phyloP scores from a whole-genome alignment of 2,329 filamentous ascomycete genomes.

The Colletotrichum tamarilloi region DNA sequence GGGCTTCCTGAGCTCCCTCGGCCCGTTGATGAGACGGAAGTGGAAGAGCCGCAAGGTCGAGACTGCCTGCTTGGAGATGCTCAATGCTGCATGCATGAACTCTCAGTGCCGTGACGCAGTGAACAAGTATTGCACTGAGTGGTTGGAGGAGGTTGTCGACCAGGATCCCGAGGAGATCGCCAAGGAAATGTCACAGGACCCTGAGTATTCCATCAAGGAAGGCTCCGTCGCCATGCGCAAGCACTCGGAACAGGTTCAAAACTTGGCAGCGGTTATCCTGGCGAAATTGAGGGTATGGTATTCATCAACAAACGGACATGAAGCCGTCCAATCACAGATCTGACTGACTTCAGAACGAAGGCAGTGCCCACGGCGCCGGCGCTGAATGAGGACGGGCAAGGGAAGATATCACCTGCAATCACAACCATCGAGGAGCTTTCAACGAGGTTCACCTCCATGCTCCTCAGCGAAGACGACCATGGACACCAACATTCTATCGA shows the following conservation, averaged over 20 bases:
- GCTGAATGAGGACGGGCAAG: constrained; percentile 51
- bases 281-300: constrained; percentile 74
- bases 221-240: constrained; percentile 70
- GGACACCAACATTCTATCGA: constrained; percentile 81
- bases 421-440: constrained; percentile 75
- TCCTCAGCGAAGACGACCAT: constrained; percentile 67
- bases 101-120: constrained; percentile 84
- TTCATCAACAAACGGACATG: constrained; percentile 33
- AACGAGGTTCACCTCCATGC: constrained; percentile 73
- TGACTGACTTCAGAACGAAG: constrained; percentile 65
- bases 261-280: constrained; percentile 78
- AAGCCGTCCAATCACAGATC: constrained; percentile 37
- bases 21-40: constrained; percentile 80
- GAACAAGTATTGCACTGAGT: constrained; percentile 84
- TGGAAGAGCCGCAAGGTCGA: constrained; percentile 90
- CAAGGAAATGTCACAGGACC: constrained; percentile 62
- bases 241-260: constrained; percentile 71
- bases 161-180: constrained; percentile 71
- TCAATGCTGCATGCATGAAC: constrained; percentile 93
- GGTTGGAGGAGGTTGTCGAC: constrained; percentile 86
- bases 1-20: constrained; percentile 83
- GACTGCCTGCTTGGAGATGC: constrained; percentile 85
- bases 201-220: constrained; percentile 67
- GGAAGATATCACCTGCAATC: constrained; percentile 62
- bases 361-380: constrained; percentile 61